phyloP scores from a whole-genome alignment of 1,139 yeast genomes.

The Eremothecium coryli region DNA sequence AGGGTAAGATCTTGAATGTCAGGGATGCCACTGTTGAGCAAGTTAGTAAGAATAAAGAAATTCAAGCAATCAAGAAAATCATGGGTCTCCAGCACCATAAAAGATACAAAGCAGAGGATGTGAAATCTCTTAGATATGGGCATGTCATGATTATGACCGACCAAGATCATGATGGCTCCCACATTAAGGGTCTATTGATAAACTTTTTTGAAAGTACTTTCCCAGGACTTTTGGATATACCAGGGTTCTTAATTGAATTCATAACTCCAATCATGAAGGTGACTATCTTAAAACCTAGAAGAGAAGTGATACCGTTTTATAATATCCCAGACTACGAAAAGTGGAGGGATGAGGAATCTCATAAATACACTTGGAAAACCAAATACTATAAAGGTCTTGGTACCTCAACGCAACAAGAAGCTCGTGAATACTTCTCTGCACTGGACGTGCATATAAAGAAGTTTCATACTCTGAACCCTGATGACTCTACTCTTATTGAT shows the following conservation, averaged over 20 bases:
- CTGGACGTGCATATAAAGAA: constrained; percentile 78
- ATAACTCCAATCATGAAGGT: constrained; percentile 96
- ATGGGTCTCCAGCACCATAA: constrained; percentile 94
- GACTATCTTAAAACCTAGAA: constrained; percentile 60
- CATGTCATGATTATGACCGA: constrained; percentile 99
- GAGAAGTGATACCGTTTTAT: constrained; percentile 63
- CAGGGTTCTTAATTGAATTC: constrained; percentile 88
- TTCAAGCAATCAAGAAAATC: constrained; percentile 89
- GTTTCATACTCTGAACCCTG: constrained; percentile 73
- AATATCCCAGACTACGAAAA: constrained; percentile 93
- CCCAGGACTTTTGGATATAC: constrained; percentile 85
- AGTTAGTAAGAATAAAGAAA: constrained; percentile 84
- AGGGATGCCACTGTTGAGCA: constrained; percentile 95
- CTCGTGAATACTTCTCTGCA: constrained; percentile 81
- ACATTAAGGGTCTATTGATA: constrained; percentile 90
- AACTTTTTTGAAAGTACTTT: constrained; percentile 89
- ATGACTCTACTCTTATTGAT: constrained; percentile 76
- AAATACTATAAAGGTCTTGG: constrained; percentile 99
- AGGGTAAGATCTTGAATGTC: constrained; percentile 91
- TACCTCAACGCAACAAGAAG: constrained; percentile 74
- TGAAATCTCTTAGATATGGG: constrained; percentile 79
- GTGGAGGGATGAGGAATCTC: constrained; percentile 86
- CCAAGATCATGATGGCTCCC: constrained; percentile 99
- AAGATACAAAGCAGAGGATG: constrained; percentile 49
- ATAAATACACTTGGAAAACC: constrained; percentile 72